These are phyloP conservation scores for Tulasnella sp. DNA, from an alignment of 768 basidiomycete species.

Conservation along the genomic window DNA sequence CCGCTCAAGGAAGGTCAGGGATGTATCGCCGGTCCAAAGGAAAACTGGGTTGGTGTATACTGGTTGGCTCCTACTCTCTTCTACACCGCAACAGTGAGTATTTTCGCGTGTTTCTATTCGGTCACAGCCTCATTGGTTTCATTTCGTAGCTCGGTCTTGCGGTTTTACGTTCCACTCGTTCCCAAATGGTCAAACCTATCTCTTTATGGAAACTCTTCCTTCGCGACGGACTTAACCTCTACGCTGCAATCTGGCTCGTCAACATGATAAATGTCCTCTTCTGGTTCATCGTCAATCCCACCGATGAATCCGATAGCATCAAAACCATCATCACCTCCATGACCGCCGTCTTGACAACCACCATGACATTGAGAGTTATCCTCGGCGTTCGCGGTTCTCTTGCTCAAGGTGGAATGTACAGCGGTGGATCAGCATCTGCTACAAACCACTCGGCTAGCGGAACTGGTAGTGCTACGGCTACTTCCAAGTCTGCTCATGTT, in stretches of 20 bases:
- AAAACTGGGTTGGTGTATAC: constrained; percentile 75
- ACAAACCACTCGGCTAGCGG: constrained; percentile 25
- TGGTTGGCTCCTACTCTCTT: constrained; percentile 68
- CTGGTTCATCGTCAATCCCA: constrained; percentile 72
- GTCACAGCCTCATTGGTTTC: not conserved
- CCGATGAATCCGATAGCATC: constrained; percentile 48
- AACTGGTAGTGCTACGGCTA: constrained; percentile 6
- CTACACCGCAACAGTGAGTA: constrained; percentile 50
- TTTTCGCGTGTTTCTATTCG: too few species aligned
- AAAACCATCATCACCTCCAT: constrained; percentile 74
- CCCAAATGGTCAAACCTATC: constrained; percentile 44
- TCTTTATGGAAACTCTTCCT: constrained; percentile 78
- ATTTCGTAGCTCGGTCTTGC: constrained; percentile 43
- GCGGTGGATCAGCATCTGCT: constrained; percentile 35
- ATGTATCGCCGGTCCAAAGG: constrained; percentile 71
- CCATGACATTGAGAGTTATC: constrained; percentile 79
- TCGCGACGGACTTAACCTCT: constrained; percentile 77
- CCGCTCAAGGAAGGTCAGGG: constrained; percentile 63
- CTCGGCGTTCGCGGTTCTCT: constrained; percentile 70
- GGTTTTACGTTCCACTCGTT: constrained; percentile 43
- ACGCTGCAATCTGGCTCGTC: constrained; percentile 65
- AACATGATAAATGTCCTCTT: constrained; percentile 76
- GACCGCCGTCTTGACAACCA: constrained; percentile 75
- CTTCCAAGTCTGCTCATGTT: not conserved
- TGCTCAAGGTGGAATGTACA: constrained; percentile 55